These are phyloP conservation scores for Emmonsiellopsis sp. DNA, from an alignment of 2,329 filamentous ascomycete genomes.

Conservation along the genomic window DNA sequence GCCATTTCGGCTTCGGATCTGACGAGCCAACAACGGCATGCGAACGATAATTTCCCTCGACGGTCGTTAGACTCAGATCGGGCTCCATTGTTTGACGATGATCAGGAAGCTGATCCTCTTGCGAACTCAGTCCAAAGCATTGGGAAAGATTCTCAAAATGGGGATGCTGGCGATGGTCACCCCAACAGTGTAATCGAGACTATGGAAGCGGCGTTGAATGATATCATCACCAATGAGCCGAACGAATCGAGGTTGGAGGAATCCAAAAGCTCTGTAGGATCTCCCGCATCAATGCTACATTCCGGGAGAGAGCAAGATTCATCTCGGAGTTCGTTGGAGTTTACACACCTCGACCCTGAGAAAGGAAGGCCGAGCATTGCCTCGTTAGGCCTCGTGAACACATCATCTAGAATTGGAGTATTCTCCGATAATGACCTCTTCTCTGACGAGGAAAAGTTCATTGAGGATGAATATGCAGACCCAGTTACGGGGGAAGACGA, in stretches of 20 bases:
- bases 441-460: slow-evolving; percentile 73
- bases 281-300: slow-evolving; percentile 41
- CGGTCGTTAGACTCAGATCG: slow-evolving; percentile 62
- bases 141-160: slow-evolving; percentile 57
- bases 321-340: slow-evolving; percentile 53
- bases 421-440: slow-evolving; percentile 93
- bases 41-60: slow-evolving; percentile 42
- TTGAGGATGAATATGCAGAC: slow-evolving; percentile 78
- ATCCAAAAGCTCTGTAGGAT: slow-evolving; percentile 22
- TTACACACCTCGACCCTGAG: slow-evolving; percentile 36
- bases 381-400: slow-evolving; percentile 81
- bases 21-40: slow-evolving; percentile 12
- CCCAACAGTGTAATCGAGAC: slow-evolving; percentile 79
- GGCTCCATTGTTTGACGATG: slow-evolving; percentile 67
- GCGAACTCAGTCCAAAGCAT: slow-evolving; percentile 70
- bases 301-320: slow-evolving; percentile 51
- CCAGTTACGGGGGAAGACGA: slow-evolving; percentile 47
- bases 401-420: slow-evolving; percentile 77
- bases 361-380: slow-evolving; percentile 74
- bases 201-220: slow-evolving; percentile 83
- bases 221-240: slow-evolving; percentile 79
- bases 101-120: slow-evolving; percentile 60
- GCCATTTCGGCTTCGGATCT: slow-evolving; percentile 54
- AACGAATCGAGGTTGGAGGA: slow-evolving; percentile 49
- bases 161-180: slow-evolving; percentile 41